Percentiles rank a stretch among this genome's conserved stretches.
These are phyloP conservation scores for Gaeumannomyces sp. DNA, from an alignment of 2,329 filamentous ascomycete species.

Conservation along the genomic window DNA sequence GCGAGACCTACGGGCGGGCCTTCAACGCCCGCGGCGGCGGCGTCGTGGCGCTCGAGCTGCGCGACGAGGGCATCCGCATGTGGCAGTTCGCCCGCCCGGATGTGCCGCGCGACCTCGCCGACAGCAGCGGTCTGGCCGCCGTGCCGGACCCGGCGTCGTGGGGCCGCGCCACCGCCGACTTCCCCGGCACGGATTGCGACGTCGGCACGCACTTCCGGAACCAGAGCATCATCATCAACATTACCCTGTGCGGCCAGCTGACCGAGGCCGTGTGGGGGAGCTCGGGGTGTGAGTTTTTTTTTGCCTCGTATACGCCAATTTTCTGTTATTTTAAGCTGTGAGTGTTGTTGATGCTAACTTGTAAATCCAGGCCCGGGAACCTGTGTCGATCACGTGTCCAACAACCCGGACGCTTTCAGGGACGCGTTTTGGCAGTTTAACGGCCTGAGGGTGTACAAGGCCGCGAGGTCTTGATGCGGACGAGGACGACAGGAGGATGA, in stretches of 20 bases:
- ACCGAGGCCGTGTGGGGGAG: slow-evolving; percentile 39
- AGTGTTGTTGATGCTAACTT: neutral
- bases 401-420: slow-evolving; percentile 47
- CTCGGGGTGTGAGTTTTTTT: slow-evolving; percentile 36
- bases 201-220: slow-evolving; percentile 56
- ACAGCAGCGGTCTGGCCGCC: slow-evolving; percentile 19
- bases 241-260: slow-evolving; percentile 56
- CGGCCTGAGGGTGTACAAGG: slow-evolving; percentile 51
- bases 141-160: slow-evolving; percentile 55
- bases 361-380: slow-evolving; percentile 33
- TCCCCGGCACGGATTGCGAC: slow-evolving; percentile 56
- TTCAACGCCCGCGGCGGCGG: slow-evolving; percentile 52
- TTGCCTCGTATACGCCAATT: neutral
- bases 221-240: slow-evolving; percentile 60
- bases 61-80: slow-evolving; percentile 53
- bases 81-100: slow-evolving; percentile 50
- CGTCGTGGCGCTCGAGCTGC: slow-evolving; percentile 55
- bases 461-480: slow-evolving; percentile 17
- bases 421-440: slow-evolving; percentile 62
- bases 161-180: slow-evolving; percentile 58
- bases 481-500: no score
- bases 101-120: slow-evolving; percentile 46
- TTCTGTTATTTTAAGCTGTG: no score
- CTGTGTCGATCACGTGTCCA: slow-evolving; percentile 52
- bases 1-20: slow-evolving; percentile 38